Evolutionary conservation across 768 basidiomycete genomes (phyloP).

Genomic region (Macrolepiota albuminosa): DNA sequence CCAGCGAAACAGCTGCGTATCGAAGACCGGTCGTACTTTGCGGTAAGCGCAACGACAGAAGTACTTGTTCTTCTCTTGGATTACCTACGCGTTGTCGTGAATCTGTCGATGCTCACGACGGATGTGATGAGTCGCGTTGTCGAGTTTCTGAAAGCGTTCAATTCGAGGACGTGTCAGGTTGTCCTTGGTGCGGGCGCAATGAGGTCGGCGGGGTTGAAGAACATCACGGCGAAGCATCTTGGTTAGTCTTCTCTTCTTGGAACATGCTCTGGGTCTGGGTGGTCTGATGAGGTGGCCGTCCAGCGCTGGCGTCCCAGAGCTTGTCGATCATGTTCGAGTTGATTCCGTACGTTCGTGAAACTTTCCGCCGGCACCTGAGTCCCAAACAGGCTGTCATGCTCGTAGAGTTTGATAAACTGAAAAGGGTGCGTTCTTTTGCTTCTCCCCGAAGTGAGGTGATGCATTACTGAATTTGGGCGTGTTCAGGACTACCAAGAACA

Average conservation of each 20-base stretch:
- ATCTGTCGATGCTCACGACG: conserved; percentile 83
- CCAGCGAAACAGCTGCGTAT: conserved; percentile 60
- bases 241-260: conserved; percentile 41
- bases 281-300: neutral
- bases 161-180: conserved; percentile 96
- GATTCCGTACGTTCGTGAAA: conserved; percentile 94
- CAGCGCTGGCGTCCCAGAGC: conserved; percentile 94
- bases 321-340: conserved; percentile 91
- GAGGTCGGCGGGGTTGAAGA: conserved; percentile 94
- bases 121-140: conserved; percentile 94
- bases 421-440: conserved; percentile 56
- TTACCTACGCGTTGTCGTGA: conserved; percentile 85
- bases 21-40: conserved; percentile 81
- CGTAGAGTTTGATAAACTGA: conserved; percentile 97
- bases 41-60: conserved; percentile 80
- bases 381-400: conserved; percentile 96
- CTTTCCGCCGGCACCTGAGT: conserved; percentile 88
- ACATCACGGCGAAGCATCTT: conserved; percentile 97
- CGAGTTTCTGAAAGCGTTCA: conserved; percentile 96
- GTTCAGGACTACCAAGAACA: conserved; percentile 97
- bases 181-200: conserved; percentile 99
- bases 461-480: too few relatives aligned
- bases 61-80: conserved; percentile 70
- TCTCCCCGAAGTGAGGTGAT: too few relatives aligned
- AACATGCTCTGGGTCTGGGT: neutral